These are phyloP conservation scores for Rhodotorula paludigena DNA, from an alignment of 768 basidiomycete species.

Conservation along the genomic window DNA sequence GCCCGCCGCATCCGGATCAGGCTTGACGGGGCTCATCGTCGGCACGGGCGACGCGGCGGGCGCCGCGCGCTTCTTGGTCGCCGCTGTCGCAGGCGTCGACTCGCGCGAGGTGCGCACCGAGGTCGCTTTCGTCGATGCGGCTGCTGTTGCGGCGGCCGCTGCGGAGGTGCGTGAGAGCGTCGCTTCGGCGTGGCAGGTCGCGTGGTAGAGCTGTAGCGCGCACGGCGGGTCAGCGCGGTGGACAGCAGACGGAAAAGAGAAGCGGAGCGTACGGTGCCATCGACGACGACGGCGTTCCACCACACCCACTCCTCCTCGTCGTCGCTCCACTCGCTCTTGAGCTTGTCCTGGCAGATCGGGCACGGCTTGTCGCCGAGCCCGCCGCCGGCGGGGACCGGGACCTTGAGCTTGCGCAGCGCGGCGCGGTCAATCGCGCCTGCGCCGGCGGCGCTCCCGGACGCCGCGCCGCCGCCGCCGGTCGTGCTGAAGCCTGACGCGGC, in stretches of 20 bases:
- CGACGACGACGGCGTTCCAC: slow-evolving; percentile 79
- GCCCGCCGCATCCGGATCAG: background rate
- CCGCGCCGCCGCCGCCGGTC: background rate
- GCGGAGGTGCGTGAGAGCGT: slow-evolving; percentile 7
- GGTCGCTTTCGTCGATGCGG: background rate
- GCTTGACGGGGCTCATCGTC: background rate
- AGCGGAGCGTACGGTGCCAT: slow-evolving; percentile 53
- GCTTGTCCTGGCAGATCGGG: slow-evolving; percentile 90
- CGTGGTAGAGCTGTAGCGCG: slow-evolving; percentile 30
- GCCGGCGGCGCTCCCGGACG: background rate
- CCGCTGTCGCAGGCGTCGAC: background rate
- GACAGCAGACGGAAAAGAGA: background rate
- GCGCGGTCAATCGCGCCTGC: slow-evolving; percentile 50
- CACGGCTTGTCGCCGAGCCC: slow-evolving; percentile 68
- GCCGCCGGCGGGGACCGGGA: slow-evolving; percentile 63
- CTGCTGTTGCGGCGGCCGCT: too few species aligned
- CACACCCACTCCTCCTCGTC: slow-evolving; percentile 99
- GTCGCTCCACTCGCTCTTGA: slow-evolving; percentile 86
- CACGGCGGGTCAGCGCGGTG: too few species aligned
- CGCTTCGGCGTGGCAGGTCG: slow-evolving; percentile 36
- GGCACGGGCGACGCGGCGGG: background rate
- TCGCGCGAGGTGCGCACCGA: slow-evolving; percentile 3
- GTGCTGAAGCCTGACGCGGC: background rate
- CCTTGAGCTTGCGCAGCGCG: slow-evolving; percentile 59
- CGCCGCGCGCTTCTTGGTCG: background rate